Base-by-base conservation (phyloP, 129 eudicot genomes). In the Smallanthus sonchifolius region DNA sequence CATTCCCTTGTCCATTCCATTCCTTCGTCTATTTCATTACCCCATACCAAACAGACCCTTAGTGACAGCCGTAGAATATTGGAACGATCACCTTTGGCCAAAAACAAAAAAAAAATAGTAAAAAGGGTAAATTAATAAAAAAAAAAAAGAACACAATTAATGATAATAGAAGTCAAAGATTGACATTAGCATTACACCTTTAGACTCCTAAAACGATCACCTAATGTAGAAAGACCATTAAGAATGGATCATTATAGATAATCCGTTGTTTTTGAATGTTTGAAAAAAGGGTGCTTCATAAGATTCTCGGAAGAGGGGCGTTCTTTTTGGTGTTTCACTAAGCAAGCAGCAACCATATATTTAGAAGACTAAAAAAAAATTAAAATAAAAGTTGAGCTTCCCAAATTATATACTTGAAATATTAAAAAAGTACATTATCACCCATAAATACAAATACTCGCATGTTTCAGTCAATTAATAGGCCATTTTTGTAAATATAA, bases 311-410 rank as follows among this genome's bases (percentile, higher is more conserved):
- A 75, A 63, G 87, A 72, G 39, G 98, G 98, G 7, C 98, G 89
- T 70, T 92, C 89, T 76, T 89, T 92, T 48, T 94, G 98, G 81
- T 92, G 96, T 80, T 92, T 92, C 55, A 89, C 98, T 80, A 92
- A 87, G 86, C 98, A 92, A 75, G 95, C 87, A 76, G 96, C 94
- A 14, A 92, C 96, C 91, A 92, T 42, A 47, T 89, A 95, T 75
- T 83, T 92, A 71, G 89, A 92, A 60, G 98, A 82, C 98, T 92
- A 87, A 68, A 75, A 63, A 28, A n/a, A n/a, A n/a, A n/a, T n/a
- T n/a, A n/a, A n/a, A n/a, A n/a, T n/a, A n/a, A n/a, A n/a, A n/a
- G n/a, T n/a, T n/a, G n/a, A n/a, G n/a, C n/a, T n/a, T n/a, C n/a
- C n/a, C n/a, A n/a, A n/a, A n/a, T n/a, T n/a, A n/a, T n/a, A n/a